A percentile compares a stretch with the other conserved stretches of the same genome.
phyloP scores from a whole-genome alignment of 306 rosid genomes.

The Astragalus membranaceus region DNA sequence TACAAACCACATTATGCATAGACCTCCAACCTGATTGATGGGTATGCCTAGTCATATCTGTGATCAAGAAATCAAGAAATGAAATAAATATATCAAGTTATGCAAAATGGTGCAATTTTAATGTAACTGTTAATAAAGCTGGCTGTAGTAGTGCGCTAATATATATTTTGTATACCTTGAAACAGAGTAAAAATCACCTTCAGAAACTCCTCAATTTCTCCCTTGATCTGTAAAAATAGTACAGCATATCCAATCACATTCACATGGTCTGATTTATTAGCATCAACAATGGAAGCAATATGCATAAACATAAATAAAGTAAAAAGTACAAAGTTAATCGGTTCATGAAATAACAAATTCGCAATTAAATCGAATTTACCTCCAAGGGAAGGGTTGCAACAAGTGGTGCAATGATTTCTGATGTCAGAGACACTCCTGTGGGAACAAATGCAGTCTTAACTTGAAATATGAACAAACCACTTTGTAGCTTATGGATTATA shows the following conservation, averaged over 20 bases:
- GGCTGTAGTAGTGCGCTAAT: not conserved
- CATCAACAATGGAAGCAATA: not conserved
- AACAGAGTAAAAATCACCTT: slow-evolving; percentile 62
- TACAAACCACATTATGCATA: too few relatives aligned
- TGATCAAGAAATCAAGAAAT: too few relatives aligned
- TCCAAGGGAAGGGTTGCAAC: slow-evolving; percentile 92
- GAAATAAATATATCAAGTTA: slow-evolving; percentile 2
- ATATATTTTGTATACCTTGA: slow-evolving; percentile 54
- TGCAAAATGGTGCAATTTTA: not conserved
- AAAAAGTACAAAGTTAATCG: not conserved
- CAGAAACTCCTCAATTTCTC: slow-evolving; percentile 77
- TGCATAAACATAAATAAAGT: not conserved
- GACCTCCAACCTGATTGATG: too few relatives aligned
- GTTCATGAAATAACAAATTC: not conserved
- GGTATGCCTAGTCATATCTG: too few relatives aligned
- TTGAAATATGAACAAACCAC: slow-evolving; percentile 38
- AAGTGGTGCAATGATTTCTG: slow-evolving; percentile 78
- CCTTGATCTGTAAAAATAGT: slow-evolving; percentile 50
- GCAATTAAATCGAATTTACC: slow-evolving; percentile 37
- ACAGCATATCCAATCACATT: slow-evolving; percentile 5
- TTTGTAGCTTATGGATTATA: slow-evolving; percentile 3
- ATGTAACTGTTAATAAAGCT: not conserved
- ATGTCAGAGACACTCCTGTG: slow-evolving; percentile 60
- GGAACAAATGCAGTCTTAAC: slow-evolving; percentile 83
- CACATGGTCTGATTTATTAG: not conserved